Base-by-base conservation (phyloP, 176 grass and related monocot genomes). In the Saccharum spontaneum region DNA sequence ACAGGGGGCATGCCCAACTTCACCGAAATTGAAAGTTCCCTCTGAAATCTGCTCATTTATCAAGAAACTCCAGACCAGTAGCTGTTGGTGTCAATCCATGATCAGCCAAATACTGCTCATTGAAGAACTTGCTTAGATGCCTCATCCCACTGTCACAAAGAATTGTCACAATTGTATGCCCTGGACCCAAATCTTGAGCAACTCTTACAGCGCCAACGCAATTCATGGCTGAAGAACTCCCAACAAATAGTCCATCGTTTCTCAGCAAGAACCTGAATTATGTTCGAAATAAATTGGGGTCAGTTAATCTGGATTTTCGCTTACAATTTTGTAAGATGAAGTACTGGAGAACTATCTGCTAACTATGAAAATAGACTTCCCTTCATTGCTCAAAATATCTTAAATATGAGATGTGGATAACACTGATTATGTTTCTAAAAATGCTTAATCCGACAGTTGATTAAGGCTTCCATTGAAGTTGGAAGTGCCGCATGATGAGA, bases 151-250 rank as follows among this genome's bases (percentile, higher is more conserved):
- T 95, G 88, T 95, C 93, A 3, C 96, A 98, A 62, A 95, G 85
- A 84, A 98, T 94, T 37, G 89, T 98, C 69, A 98, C 96, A 71
- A 95, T 92, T 79, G 88, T 98, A 90, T 98, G 96, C 20, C 96
- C 93, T 64, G 96, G 91, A 81, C 96, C 96, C 52, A 98, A 90
- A 83, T 88, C 78, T 78, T 20, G 69, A 45, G 93, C 96, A 41
- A 95, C 81, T 94, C 89, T 86, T 62, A 98, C 91, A 64, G 91
- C 93, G 11, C 96, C 96, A 75, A 98, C 93, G 45, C 93, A 95
- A 77, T 98, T 98, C 96, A 98, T 98, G 57, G 96, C 91, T 61
- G 93, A 98, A 83, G 96, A 98, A 82, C 91, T 95, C 64, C 96
- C 96, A 18, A 95, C 30, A 55, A 98, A 98, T 63, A 95, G 82